Evolutionary conservation across 202 grass and related monocot species (phyloP), one percentile per base, ranked within the genome.

Genomic region (Panicum hallii): DNA sequence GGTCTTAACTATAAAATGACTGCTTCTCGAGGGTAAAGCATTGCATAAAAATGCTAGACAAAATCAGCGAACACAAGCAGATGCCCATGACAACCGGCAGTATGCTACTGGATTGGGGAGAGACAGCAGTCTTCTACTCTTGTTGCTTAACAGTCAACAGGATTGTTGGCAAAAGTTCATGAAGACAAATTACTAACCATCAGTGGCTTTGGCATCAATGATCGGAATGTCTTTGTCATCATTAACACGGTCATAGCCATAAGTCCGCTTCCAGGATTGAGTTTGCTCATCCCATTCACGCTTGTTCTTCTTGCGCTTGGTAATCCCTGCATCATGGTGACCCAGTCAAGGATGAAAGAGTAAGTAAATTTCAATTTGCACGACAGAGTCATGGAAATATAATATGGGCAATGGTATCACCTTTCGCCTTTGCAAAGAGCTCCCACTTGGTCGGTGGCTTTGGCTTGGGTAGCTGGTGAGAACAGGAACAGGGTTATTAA

Each of bases 371-470:
- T 5, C 8, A 77, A 48, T 56, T 55, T 13, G 6, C 72, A 36
- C 9, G 26, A 26, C 62, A 67, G 7, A 62, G n/a, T 45, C 7
- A 46, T 11, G n/a, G 46, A 50, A 57, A 19, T 11, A 62, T 36
- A 58, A 10, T 19, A 46, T 83, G 3, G 43, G 63, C 6, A 68
- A 40, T 5, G 15, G 20, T 7, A 14, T 82, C 56, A 92, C 91
- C 93, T 97, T 99, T 99, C n/a, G 69, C 70, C 41, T 94, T 87
- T 6, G 97, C 97, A 70, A 99, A 99, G 5, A 54, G 30, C 85
- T 99, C 97, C 97, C 97, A 99, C 63, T 99, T 99, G 12, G 97
- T 99, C 67, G 90, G 97, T 45, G 93, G 93, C 45, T 93, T 93
- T 1, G 93, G 97, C 88, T 84, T 94, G 3, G 93, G 97, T 43